Conservation (phyloP, 345 rosid species). For the Pugionium cornutum region DNA sequence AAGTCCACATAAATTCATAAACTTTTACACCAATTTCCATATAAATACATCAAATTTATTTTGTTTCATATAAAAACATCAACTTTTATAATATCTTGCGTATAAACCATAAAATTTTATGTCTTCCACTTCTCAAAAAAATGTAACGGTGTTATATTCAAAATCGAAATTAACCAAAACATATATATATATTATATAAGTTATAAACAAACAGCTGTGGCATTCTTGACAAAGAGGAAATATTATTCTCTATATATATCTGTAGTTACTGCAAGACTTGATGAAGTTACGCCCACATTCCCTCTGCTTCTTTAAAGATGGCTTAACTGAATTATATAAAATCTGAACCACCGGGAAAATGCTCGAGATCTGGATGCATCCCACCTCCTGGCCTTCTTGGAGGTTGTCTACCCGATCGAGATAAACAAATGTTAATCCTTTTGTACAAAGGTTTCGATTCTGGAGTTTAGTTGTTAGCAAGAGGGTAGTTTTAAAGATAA, state of each 20-base stretch:
- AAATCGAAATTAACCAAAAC: no score
- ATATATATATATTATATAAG: no score
- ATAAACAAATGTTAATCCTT: slow-evolving; percentile 17
- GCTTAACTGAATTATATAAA: slow-evolving; percentile 44
- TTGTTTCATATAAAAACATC: no score
- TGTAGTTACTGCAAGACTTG: not conserved
- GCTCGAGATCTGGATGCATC: slow-evolving; percentile 78
- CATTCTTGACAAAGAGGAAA: not conserved
- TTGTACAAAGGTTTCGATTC: not conserved
- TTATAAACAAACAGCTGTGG: not conserved
- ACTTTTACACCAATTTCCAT: no score
- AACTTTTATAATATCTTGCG: no score
- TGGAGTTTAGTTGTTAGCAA: not conserved
- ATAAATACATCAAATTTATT: no score
- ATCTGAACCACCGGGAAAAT: slow-evolving; percentile 55
- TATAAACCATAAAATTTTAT: no score
- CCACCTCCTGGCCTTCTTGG: slow-evolving; percentile 53
- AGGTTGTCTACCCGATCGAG: slow-evolving; percentile 48
- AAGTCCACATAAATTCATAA: no score
- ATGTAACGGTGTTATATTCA: no score
- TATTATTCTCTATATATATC: not conserved
- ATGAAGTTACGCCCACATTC: not conserved
- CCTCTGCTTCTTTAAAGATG: slow-evolving; percentile 1
- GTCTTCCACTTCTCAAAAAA: no score
- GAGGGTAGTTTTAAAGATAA: not conserved